phyloP scores from a whole-genome alignment of 1,284 basidiomycete genomes.

The Inonotus obliquus region DNA sequence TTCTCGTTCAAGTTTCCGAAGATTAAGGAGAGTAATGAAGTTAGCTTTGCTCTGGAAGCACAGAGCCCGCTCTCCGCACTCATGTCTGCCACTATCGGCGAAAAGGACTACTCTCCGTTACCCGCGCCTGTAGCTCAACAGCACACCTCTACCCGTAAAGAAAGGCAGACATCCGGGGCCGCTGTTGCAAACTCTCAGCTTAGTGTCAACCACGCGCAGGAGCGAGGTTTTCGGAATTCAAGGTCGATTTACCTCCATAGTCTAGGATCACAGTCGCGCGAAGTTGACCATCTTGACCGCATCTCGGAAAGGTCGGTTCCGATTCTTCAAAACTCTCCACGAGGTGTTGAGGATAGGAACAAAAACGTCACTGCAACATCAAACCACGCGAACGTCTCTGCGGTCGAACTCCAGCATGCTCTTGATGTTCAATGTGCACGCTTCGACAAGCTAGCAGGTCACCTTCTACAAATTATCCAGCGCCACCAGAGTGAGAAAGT shows the following conservation, averaged over 20 bases:
- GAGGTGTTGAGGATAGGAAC: neutral
- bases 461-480: slow-evolving; percentile 17
- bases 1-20: neutral
- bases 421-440: slow-evolving; percentile 16
- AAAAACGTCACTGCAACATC: neutral
- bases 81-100: neutral
- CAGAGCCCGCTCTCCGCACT: slow-evolving; percentile 12
- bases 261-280: neutral
- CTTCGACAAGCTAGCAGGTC: slow-evolving; percentile 16
- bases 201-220: neutral
- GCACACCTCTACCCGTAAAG: neutral
- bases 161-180: neutral
- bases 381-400: neutral
- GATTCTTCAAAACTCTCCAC: neutral
- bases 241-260: slow-evolving; percentile 1
- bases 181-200: neutral
- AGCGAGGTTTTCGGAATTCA: neutral
- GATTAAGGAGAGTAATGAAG: neutral
- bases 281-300: slow-evolving; percentile 12
- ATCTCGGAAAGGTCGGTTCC: slow-evolving; percentile 16
- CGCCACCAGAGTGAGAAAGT: slow-evolving; percentile 39
- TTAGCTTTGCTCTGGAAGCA: slow-evolving; percentile 2
- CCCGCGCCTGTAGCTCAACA: neutral
- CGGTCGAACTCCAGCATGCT: slow-evolving; percentile 6
- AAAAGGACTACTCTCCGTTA: neutral